Base-by-base conservation (phyloP, 768 basidiomycete species). In the Termitomyces sp. region DNA sequence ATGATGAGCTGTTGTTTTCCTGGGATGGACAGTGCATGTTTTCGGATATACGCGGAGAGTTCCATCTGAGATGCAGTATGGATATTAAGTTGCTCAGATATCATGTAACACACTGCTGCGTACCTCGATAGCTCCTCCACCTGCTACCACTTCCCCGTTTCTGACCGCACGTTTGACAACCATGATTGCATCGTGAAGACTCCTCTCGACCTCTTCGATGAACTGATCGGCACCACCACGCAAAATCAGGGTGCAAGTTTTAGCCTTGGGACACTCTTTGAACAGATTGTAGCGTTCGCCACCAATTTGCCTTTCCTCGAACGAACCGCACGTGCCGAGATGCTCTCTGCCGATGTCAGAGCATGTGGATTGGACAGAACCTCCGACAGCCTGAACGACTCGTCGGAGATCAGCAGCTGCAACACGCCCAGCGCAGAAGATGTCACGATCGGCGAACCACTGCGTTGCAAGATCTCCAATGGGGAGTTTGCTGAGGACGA, bases 401-500 rank as follows among this genome's bases (percentile, higher is more conserved):
- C 97, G 81, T 64, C 92, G 87, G 46, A 99, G 79, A 71, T 99
- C 97, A 40, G 81, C 91, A 6, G 87, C 85, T 37, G 86, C 81
- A 40, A 99, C 97, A 52, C 97, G 91, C 41, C 97, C 97, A 57
- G 97, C 97, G 64, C 97, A 98, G 80, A 99, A 99, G 67, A 99
- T 98, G 67, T 95, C 89, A 37, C 97, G 86, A 75, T 98, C 97
- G 42, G 97, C 96, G 68, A 99, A 99, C 89, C 94, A 99, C 68
- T 98, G 97, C 3, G 97, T 98, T 1, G 97, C 97, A 41, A 99
- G 79, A 75, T 99, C 97, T 31, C 97, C 97, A 66, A 98, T 98
- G 11, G 97, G 97, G 10, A 99, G 83, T 73, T 98, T 97, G 75
- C 94, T 97, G 62, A 99, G 79, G 38, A 99, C 94, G 60, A 99